Percentiles rank a stretch among this genome's conserved stretches.
These are phyloP conservation scores for Pythium chondricola DNA, from an alignment of 352 stramenopile genomes.

Conservation along the genomic window DNA sequence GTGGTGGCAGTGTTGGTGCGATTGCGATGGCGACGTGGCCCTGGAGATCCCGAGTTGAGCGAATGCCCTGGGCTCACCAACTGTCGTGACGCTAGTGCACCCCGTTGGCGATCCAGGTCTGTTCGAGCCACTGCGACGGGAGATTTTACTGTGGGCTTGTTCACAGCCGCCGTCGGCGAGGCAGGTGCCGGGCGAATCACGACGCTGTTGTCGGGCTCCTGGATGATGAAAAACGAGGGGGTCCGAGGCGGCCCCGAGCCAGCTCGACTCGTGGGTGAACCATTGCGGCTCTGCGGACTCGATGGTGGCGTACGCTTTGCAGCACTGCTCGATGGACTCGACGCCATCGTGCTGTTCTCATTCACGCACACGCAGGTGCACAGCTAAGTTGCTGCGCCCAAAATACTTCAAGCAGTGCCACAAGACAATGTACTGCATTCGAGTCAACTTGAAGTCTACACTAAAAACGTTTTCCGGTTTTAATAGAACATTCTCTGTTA, in stretches of 20 bases:
- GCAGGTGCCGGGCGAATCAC: conserved; percentile 9
- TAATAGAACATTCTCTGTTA: too few species aligned
- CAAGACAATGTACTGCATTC: too few species aligned
- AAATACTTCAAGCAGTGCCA: too few species aligned
- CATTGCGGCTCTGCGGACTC: conserved; percentile 13
- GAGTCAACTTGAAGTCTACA: too few species aligned
- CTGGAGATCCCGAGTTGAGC: conserved; percentile 15
- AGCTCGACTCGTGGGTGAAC: not conserved
- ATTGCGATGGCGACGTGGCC: conserved; percentile 3
- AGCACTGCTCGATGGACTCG: not conserved
- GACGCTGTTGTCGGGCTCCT: conserved; percentile 26
- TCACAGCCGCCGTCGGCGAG: not conserved
- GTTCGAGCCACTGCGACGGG: not conserved
- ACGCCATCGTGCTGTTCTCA: not conserved
- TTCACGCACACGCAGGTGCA: too few species aligned
- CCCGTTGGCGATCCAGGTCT: conserved; percentile 16
- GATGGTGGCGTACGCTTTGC: not conserved
- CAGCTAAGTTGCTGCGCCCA: too few species aligned
- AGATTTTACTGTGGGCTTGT: not conserved
- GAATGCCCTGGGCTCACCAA: conserved; percentile 6
- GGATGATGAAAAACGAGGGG: conserved; percentile 63
- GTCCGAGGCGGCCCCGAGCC: conserved; percentile 7
- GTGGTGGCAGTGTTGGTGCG: not conserved
- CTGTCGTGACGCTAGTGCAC: conserved; percentile 12
- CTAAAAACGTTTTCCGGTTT: too few species aligned